Percentiles rank a stretch among this genome's conserved stretches.
These are phyloP conservation scores for Balakata baccata DNA, from an alignment of 345 rosid species.

Conservation along the genomic window DNA sequence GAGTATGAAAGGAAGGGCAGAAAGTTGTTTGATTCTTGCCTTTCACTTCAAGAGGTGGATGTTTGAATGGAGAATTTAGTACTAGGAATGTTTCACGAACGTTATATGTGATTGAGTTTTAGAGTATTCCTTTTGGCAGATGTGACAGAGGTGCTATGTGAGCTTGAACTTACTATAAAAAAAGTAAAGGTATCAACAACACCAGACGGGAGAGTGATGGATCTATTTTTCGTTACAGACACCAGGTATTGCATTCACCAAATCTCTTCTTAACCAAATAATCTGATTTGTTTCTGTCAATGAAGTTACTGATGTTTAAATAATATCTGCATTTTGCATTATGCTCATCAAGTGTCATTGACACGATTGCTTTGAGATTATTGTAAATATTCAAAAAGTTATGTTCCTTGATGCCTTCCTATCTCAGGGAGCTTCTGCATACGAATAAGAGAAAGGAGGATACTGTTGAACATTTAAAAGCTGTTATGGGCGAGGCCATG, in stretches of 20 bases:
- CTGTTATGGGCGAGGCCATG: conserved; percentile 51
- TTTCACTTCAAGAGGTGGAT: neutral
- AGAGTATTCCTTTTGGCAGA: conserved; percentile 43
- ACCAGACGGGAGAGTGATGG: conserved; percentile 91
- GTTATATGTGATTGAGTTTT: conserved; percentile 16
- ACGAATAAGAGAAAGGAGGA: conserved; percentile 66
- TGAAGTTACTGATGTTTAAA: neutral
- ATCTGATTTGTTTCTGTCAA: neutral
- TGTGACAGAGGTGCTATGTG: conserved; percentile 72
- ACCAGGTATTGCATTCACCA: conserved; percentile 51
- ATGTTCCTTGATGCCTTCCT: conserved; percentile 1
- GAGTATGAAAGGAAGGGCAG: neutral
- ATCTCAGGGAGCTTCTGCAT: conserved; percentile 73
- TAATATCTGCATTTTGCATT: too few species aligned
- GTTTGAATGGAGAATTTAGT: conserved; percentile 16
- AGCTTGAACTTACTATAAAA: conserved; percentile 80
- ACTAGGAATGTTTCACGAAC: conserved; percentile 4
- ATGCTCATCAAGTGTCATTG: neutral
- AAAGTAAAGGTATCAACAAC: conserved; percentile 96
- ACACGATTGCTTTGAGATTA: neutral
- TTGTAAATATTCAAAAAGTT: neutral
- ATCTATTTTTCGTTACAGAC: conserved; percentile 88
- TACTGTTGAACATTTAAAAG: conserved; percentile 42
- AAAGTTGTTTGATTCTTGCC: conserved; percentile 2
- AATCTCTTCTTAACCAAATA: neutral